Evolutionary conservation across 768 basidiomycete genomes (phyloP), one percentile per base, ranked within the genome.

Genomic region (Tylopilus vinaceipallidus): DNA sequence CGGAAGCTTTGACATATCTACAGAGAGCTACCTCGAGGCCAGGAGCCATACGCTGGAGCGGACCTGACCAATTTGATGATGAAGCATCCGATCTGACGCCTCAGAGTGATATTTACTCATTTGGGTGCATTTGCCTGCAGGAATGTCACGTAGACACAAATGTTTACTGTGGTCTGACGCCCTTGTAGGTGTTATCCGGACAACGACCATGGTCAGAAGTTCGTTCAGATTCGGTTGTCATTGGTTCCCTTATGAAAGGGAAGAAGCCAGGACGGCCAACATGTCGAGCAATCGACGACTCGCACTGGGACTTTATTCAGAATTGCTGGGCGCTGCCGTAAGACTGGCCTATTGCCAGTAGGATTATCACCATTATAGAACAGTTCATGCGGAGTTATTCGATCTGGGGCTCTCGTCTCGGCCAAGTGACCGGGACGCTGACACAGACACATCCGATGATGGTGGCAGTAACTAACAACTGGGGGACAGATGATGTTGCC

Each of bases 41-140:
- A 0, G 54, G 58, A 3, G 71, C 75, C 10, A 62, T 76, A 26
- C 70, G 76, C 0, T 77, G 75, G 73, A 68, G 69, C 2, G 76
- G 76, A 32, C 62, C 74, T 0, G 58, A 69, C 11, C 61, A 57
- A 44, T 7, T 78, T 2, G 20, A 56, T 17, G 62, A 67, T 2
- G 33, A 26, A 3, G 6, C 10, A n/a, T 24, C 10, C 7, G 13
- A 5, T 0, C 26, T 2, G 14, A 57, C 59, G 4, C 36, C 41
- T 3, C 48, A 45, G 34, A 59, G 45, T 14, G 59, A 60, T 17
- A 44, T 60, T n/a, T 61, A 51, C 23, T 61, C 59, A 0, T 61
- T 57, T 22, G 59, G 59, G 9, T 74, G 73, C 53, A 63, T 76
- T 9, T 27, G 29, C 9, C 59, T 61, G 6, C 59, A 61, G 52